A percentile compares a stretch with the other conserved stretches of the same genome.
phyloP scores from a whole-genome alignment of 1,284 basidiomycete genomes.

The Phlebopus sp. region DNA sequence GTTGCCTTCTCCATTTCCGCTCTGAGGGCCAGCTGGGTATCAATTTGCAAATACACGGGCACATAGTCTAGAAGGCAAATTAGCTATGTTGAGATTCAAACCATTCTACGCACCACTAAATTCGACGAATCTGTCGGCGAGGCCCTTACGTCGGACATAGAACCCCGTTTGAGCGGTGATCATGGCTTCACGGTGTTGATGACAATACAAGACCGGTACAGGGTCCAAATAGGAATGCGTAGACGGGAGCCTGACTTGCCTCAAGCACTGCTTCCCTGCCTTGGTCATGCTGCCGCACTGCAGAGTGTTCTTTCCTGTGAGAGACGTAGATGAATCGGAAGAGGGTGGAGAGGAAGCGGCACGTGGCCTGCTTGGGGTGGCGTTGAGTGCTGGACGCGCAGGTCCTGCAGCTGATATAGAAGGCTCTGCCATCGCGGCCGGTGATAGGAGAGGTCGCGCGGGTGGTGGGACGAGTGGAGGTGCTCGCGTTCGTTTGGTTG shows the following conservation, averaged over 20 bases:
- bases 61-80: conserved; percentile 56
- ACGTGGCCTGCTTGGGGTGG: conserved; percentile 22
- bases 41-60: conserved; percentile 57
- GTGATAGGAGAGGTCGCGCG: conserved; percentile 21
- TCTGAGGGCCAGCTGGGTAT: conserved; percentile 61
- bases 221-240: conserved; percentile 38
- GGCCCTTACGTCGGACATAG: conserved; percentile 46
- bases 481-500: conserved; percentile 11
- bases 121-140: conserved; percentile 46
- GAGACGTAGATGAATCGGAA: conserved; percentile 25
- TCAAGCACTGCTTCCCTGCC: conserved; percentile 58
- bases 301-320: conserved; percentile 29
- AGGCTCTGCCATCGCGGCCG: conserved; percentile 2
- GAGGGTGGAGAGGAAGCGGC: conserved; percentile 34
- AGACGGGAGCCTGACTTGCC: conserved; percentile 52
- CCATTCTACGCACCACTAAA: conserved; percentile 45
- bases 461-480: conserved; percentile 18
- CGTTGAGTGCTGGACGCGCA: conserved; percentile 7
- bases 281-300: conserved; percentile 69
- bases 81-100: conserved; percentile 8
- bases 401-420: conserved; percentile 8
- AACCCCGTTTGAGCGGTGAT: conserved; percentile 49
- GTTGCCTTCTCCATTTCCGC: conserved; percentile 69
- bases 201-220: conserved; percentile 53
- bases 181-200: conserved; percentile 61